These are phyloP conservation scores for Fusarium bactridioides DNA, from an alignment of 2,329 filamentous ascomycete species.

Conservation along the genomic window DNA sequence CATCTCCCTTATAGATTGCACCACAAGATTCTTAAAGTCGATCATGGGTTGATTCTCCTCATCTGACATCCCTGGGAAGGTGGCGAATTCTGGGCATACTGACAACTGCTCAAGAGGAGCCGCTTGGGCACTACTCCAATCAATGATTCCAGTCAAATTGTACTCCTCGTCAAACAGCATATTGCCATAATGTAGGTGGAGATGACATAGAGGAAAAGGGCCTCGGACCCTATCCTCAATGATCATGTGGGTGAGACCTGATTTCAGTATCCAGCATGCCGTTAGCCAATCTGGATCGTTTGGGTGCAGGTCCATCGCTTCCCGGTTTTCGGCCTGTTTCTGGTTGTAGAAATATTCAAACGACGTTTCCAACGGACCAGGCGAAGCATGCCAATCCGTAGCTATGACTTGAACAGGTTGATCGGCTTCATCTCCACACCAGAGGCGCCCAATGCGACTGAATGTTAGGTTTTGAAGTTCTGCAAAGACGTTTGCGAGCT, in stretches of 20 bases:
- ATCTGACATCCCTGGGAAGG: slow-evolving; percentile 40
- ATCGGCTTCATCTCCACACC: background rate
- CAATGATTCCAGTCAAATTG: slow-evolving; percentile 48
- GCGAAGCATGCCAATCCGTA: background rate
- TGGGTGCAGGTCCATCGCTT: background rate
- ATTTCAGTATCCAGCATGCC: slow-evolving; percentile 45
- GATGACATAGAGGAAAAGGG: slow-evolving; percentile 48
- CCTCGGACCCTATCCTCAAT: slow-evolving; percentile 43
- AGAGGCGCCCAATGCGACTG: background rate
- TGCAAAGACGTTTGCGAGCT: background rate
- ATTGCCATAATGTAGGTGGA: slow-evolving; percentile 49
- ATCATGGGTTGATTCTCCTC: slow-evolving; percentile 36
- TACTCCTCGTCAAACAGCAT: slow-evolving; percentile 53
- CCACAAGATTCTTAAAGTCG: slow-evolving; percentile 27
- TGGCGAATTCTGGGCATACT: slow-evolving; percentile 46
- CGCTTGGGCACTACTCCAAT: slow-evolving; percentile 47
- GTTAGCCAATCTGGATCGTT: background rate
- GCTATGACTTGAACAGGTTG: background rate
- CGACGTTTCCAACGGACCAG: fast-evolving
- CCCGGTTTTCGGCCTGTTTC: background rate
- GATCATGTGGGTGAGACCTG: slow-evolving; percentile 38
- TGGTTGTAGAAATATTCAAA: background rate
- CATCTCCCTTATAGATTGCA: slow-evolving; percentile 19
- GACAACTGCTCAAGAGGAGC: slow-evolving; percentile 48
- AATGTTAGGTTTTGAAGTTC: background rate